Percentiles rank a stretch among this genome's conserved stretches.
Evolutionary conservation across 192 early-diverging fungal genomes (phyloP).

Genomic region (Backusella mclennaniae): DNA sequence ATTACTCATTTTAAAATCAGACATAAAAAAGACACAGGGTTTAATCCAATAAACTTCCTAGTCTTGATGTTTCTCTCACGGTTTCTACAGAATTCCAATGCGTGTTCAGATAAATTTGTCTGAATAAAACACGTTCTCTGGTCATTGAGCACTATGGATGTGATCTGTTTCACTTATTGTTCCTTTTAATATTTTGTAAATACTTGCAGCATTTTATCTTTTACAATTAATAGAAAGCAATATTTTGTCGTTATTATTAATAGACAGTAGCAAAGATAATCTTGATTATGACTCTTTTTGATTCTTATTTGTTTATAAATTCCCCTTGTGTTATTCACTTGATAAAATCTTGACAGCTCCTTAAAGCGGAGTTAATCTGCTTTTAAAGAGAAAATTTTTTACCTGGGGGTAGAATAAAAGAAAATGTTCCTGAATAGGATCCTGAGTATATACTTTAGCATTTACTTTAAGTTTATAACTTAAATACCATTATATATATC

Average conservation of each 20-base stretch:
- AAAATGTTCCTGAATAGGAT: neutral
- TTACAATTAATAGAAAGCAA: neutral
- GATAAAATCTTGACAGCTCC: constrained; percentile 1
- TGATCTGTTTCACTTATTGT: neutral
- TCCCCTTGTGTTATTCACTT: neutral
- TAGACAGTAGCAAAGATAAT: neutral
- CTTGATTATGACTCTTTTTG: neutral
- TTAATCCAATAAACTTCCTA: neutral
- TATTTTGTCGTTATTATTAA: neutral
- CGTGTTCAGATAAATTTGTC: neutral
- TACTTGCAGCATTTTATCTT: no score
- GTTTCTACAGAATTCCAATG: neutral
- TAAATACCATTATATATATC: neutral
- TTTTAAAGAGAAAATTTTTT: neutral
- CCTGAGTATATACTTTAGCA: neutral
- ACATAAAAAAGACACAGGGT: neutral
- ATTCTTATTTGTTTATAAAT: neutral
- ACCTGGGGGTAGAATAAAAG: neutral
- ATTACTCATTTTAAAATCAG: neutral
- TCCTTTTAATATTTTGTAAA: neutral
- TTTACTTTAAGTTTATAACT: neutral
- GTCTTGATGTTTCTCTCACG: neutral
- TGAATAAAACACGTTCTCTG: neutral
- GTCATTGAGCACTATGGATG: neutral
- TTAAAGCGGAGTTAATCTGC: neutral